Evolutionary conservation across 2,329 filamentous ascomycete species (phyloP).

Genomic region (Cordyceps pruinosa): DNA sequence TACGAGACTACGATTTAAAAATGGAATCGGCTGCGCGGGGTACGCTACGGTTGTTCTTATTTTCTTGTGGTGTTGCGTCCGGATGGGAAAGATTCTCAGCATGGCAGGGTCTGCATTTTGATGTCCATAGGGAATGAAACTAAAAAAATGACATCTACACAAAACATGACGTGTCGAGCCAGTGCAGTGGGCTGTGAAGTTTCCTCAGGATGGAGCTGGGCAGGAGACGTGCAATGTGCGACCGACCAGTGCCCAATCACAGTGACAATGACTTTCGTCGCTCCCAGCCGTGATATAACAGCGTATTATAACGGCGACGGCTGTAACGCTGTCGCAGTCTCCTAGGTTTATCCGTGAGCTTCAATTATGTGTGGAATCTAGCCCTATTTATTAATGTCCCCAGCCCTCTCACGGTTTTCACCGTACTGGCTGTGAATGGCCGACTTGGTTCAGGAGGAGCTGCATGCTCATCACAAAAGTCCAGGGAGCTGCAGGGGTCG

Average conservation of each 20-base stretch:
- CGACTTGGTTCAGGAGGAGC: too few species aligned
- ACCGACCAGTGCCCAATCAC: too few species aligned
- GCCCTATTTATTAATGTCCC: too few species aligned
- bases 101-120: slow-evolving; percentile 26
- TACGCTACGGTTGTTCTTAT: slow-evolving; percentile 27
- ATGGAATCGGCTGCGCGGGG: slow-evolving; percentile 13
- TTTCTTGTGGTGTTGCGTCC: slow-evolving; percentile 37
- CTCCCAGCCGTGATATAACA: too few species aligned
- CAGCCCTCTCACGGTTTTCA: too few species aligned
- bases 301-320: too few species aligned
- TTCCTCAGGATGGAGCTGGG: not conserved
- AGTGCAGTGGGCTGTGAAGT: not conserved
- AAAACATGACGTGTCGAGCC: not conserved
- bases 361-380: too few species aligned
- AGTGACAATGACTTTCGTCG: too few species aligned
- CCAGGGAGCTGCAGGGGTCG: not conserved
- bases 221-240: not conserved
- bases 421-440: too few species aligned
- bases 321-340: too few species aligned
- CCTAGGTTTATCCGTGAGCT: too few species aligned
- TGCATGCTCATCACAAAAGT: too few species aligned
- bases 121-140: slow-evolving; percentile 16
- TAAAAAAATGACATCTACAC: slow-evolving; percentile 12
- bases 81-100: slow-evolving; percentile 38
- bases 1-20: slow-evolving; percentile 98